Percentiles rank a stretch among this genome's conserved stretches.
phyloP scores from a whole-genome alignment of 257 asterid species.

The Dorcoceras hygrometricum region DNA sequence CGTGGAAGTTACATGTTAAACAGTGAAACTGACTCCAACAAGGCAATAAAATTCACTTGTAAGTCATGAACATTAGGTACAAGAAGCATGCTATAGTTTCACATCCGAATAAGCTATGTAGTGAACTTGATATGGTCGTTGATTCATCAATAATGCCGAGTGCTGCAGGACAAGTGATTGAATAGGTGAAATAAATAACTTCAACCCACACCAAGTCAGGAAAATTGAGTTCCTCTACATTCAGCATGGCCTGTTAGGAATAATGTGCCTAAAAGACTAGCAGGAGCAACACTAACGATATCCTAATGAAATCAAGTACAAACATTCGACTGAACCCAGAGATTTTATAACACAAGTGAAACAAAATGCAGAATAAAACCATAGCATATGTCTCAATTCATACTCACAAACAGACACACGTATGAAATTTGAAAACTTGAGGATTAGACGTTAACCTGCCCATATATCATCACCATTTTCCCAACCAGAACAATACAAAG shows the following conservation, averaged over 20 bases:
- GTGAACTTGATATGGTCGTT: background rate
- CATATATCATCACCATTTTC: background rate
- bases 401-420: too few relatives aligned
- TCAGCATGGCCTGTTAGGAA: too few relatives aligned
- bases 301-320: too few relatives aligned
- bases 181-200: background rate
- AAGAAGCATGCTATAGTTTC: background rate
- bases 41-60: background rate
- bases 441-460: background rate
- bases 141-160: background rate
- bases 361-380: too few relatives aligned
- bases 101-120: background rate
- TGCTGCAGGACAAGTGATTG: background rate
- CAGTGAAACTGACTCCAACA: background rate
- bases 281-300: background rate
- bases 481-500: background rate
- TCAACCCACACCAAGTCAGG: background rate
- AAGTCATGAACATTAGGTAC: background rate
- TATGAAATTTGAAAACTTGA: background rate
- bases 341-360: too few relatives aligned
- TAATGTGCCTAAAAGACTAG: too few relatives aligned
- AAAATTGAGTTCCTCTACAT: background rate
- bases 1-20: conserved; percentile 1
- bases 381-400: too few relatives aligned
- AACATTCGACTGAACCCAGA: background rate